Percentiles rank a stretch among this genome's conserved stretches.
Evolutionary conservation across 306 rosid genomes (phyloP).

Genomic region (Prunus mongolica): DNA sequence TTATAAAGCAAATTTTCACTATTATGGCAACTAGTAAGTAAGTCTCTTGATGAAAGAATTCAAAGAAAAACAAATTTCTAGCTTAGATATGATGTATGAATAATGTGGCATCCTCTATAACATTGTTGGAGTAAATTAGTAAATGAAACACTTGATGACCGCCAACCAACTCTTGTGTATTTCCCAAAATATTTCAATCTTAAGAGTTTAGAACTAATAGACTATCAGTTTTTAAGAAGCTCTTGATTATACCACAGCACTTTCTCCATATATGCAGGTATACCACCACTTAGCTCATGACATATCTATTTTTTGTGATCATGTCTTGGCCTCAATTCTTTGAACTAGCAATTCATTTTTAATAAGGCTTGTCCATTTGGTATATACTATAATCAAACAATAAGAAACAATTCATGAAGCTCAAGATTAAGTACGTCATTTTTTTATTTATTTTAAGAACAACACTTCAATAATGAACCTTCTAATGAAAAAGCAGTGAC

Average conservation of each 20-base stretch:
- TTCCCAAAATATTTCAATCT: neutral
- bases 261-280: constrained; percentile 1
- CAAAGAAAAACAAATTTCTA: neutral
- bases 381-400: neutral
- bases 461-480: neutral
- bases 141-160: neutral
- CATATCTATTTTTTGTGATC: neutral
- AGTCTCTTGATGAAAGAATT: neutral
- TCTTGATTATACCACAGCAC: neutral
- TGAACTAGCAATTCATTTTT: neutral
- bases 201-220: neutral
- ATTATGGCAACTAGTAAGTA: neutral
- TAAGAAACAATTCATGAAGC: neutral
- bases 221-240: neutral
- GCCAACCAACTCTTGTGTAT: neutral
- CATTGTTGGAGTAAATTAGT: neutral
- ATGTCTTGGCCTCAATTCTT: neutral
- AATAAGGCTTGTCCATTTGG: neutral
- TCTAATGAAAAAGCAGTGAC: neutral
- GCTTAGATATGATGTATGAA: neutral
- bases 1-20: neutral
- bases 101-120: neutral
- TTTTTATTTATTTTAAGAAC: neutral
- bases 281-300: neutral
- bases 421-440: neutral